These are phyloP conservation scores for Leonotis leonurus DNA, from an alignment of 257 asterid species.

Conservation along the genomic window DNA sequence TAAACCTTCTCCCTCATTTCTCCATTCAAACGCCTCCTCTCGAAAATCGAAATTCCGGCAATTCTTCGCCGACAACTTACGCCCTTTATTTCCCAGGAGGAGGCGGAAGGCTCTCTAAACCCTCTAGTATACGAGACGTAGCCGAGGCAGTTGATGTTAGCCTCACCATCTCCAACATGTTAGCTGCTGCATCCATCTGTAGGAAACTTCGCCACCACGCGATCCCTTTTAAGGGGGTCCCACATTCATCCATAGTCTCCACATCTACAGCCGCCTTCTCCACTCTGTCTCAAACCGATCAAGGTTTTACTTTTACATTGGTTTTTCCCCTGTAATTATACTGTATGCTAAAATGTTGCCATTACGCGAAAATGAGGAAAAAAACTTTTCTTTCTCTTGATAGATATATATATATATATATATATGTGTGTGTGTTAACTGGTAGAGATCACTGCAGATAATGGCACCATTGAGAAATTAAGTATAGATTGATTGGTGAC, in stretches of 20 bases:
- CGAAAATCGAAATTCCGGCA: too few relatives aligned
- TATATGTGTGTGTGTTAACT: too few relatives aligned
- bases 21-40: too few relatives aligned
- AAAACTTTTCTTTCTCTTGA: neutral
- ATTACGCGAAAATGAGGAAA: slow-evolving; percentile 9
- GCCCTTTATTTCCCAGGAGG: too few relatives aligned
- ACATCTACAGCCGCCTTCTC: slow-evolving; percentile 41
- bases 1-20: too few relatives aligned
- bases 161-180: neutral
- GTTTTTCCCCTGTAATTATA: neutral
- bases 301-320: slow-evolving; percentile 29
- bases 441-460: too few relatives aligned
- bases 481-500: too few relatives aligned
- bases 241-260: slow-evolving; percentile 33
- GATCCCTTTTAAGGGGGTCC: slow-evolving; percentile 24
- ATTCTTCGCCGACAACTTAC: too few relatives aligned
- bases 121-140: neutral
- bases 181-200: neutral
- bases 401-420: neutral
- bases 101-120: neutral
- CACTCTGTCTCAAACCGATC: slow-evolving; percentile 30
- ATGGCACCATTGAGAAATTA: too few relatives aligned
- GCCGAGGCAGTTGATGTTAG: neutral
- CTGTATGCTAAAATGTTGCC: neutral
- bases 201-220: slow-evolving; percentile 35